Evolutionary conservation across 768 basidiomycete genomes (phyloP).

Genomic region (Infundibulicybe gibba): DNA sequence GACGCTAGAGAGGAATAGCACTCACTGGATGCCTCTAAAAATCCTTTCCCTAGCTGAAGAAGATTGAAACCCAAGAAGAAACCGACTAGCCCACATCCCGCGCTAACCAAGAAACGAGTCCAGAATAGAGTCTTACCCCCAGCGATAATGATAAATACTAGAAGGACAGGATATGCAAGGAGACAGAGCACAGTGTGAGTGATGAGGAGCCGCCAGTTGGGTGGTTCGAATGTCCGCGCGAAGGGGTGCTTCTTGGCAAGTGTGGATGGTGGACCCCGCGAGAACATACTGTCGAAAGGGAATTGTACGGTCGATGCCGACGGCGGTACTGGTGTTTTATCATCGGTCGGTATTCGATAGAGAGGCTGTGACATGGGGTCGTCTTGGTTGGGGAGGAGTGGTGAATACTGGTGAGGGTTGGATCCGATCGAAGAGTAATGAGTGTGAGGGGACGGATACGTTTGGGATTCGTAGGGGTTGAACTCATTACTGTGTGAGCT

Average conservation of each 20-base stretch:
- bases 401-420: not conserved
- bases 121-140: constrained; percentile 31
- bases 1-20: constrained; percentile 2
- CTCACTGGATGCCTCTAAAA: constrained; percentile 35
- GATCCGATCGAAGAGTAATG: not conserved
- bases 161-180: constrained; percentile 29
- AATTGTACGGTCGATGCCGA: constrained; percentile 1
- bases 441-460: too few relatives aligned
- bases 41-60: constrained; percentile 20
- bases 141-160: constrained; percentile 24
- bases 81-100: constrained; percentile 29
- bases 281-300: constrained; percentile 5
- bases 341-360: not conserved
- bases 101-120: constrained; percentile 31
- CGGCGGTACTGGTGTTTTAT: not conserved
- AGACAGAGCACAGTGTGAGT: constrained; percentile 27
- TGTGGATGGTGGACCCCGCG: constrained; percentile 7
- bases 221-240: constrained; percentile 25
- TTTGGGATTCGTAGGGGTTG: too few relatives aligned
- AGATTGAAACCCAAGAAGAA: constrained; percentile 26
- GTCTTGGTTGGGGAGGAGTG: not conserved
- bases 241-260: constrained; percentile 22
- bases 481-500: too few relatives aligned
- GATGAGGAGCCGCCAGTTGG: constrained; percentile 24
- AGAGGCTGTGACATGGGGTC: not conserved